Conservation (phyloP, 345 rosid species). For the Citrus glauca region DNA sequence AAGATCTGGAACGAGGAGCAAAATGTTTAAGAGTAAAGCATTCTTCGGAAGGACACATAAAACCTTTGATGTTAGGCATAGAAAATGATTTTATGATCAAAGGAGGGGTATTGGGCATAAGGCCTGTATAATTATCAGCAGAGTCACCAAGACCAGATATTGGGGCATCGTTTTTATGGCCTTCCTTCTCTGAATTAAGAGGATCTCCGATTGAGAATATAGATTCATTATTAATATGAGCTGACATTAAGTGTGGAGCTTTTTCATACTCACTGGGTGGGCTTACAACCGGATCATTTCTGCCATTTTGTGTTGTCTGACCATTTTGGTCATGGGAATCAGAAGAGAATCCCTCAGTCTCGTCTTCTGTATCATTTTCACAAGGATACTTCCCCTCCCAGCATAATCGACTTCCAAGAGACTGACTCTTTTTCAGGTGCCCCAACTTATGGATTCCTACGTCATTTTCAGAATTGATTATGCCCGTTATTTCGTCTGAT, state of each 20-base stretch:
- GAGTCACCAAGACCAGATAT: slow-evolving; percentile 41
- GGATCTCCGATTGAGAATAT: slow-evolving; percentile 62
- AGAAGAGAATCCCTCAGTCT: slow-evolving; percentile 43
- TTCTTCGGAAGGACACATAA: slow-evolving; percentile 25
- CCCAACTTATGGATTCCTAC: slow-evolving; percentile 15
- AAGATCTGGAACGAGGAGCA: slow-evolving; percentile 49
- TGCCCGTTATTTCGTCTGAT: slow-evolving; percentile 45
- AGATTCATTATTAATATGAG: slow-evolving; percentile 36
- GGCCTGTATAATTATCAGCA: slow-evolving; percentile 37
- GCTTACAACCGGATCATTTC: slow-evolving; percentile 30
- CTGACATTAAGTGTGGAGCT: slow-evolving; percentile 36
- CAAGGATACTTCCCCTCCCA: slow-evolving; percentile 33
- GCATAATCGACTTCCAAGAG: slow-evolving; percentile 60
- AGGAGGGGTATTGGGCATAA: slow-evolving; percentile 33
- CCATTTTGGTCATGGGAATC: slow-evolving; percentile 46
- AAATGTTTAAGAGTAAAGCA: slow-evolving; percentile 29
- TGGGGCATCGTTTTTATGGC: slow-evolving; percentile 37
- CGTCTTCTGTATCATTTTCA: slow-evolving; percentile 43
- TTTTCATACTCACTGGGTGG: slow-evolving; percentile 27
- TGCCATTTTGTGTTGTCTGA: slow-evolving; percentile 19
- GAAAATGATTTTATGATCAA: slow-evolving; percentile 52
- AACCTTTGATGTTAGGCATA: slow-evolving; percentile 42
- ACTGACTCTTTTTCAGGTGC: slow-evolving; percentile 63
- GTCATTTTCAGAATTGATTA: slow-evolving; percentile 21
- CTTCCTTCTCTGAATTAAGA: slow-evolving; percentile 45